phyloP scores from a whole-genome alignment of 345 rosid genomes.

The Aurinia saxatilis region DNA sequence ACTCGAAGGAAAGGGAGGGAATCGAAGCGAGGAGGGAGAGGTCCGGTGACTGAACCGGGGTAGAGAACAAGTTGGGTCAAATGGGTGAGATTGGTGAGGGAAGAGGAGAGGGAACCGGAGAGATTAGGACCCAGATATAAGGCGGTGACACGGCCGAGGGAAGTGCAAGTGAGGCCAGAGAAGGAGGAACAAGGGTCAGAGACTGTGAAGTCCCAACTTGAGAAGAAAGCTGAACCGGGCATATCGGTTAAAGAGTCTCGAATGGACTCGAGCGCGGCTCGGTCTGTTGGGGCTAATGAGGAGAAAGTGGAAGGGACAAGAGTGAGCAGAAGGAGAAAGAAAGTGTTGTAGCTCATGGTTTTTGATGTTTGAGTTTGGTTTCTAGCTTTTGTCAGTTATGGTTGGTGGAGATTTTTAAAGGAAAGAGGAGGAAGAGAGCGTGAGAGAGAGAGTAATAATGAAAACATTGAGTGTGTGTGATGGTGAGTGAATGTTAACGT shows the following conservation, averaged over 20 bases:
- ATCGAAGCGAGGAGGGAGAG: constrained; percentile 60
- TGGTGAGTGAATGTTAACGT: constrained; percentile 27
- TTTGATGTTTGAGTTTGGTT: background rate
- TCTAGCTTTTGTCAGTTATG: background rate
- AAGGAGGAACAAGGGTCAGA: constrained; percentile 61
- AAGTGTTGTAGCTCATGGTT: constrained; percentile 13
- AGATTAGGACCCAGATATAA: constrained; percentile 62
- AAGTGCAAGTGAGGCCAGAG: constrained; percentile 54
- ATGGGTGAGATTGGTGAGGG: constrained; percentile 48
- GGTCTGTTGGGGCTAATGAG: constrained; percentile 15
- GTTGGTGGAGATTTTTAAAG: constrained; percentile 6
- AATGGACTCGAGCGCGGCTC: constrained; percentile 38
- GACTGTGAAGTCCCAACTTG: constrained; percentile 53
- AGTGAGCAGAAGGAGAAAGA: constrained; percentile 14
- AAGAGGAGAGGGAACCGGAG: constrained; percentile 66
- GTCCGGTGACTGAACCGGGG: constrained; percentile 79
- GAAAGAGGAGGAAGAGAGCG: constrained; percentile 1
- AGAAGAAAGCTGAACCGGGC: constrained; percentile 49
- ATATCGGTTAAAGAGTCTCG: constrained; percentile 56
- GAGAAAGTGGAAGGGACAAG: constrained; percentile 21
- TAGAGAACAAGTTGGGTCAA: constrained; percentile 67
- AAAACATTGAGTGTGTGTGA: constrained; percentile 18
- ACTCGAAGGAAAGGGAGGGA: constrained; percentile 50
- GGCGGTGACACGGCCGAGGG: constrained; percentile 31
- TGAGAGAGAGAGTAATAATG: constrained; percentile 21